Percentiles rank a stretch among this genome's conserved stretches.
Evolutionary conservation across 495 filamentous ascomycete genomes (phyloP).

Genomic region (Aspergillus sparsus): DNA sequence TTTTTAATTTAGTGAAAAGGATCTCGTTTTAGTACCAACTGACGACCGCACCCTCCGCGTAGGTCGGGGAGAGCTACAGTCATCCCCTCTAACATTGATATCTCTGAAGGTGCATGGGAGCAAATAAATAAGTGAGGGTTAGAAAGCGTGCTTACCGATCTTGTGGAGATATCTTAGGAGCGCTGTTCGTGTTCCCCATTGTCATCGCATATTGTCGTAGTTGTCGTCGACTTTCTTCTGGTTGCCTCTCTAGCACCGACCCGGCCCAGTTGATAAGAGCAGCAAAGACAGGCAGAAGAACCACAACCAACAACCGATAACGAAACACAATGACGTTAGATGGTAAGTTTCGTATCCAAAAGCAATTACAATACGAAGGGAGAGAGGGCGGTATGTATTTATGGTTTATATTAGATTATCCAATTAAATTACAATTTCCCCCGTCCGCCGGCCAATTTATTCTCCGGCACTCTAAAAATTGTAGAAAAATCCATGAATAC

Average conservation of each 20-base stretch:
- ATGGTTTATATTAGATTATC: not conserved
- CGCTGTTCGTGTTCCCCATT: slow-evolving; percentile 68
- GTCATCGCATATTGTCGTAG: slow-evolving; percentile 39
- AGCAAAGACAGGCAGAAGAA: not conserved
- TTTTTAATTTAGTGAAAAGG: not conserved
- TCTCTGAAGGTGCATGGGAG: not conserved
- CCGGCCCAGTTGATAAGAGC: not conserved
- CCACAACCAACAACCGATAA: not conserved
- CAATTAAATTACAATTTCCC: not conserved
- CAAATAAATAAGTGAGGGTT: not conserved
- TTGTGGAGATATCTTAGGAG: slow-evolving; percentile 70
- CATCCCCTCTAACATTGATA: not conserved
- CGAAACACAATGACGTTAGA: slow-evolving; percentile 1
- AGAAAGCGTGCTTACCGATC: slow-evolving; percentile 56
- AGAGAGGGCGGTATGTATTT: not conserved
- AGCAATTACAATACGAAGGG: not conserved
- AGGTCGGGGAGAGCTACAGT: too few species aligned
- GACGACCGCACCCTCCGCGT: too few species aligned
- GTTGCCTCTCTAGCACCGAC: not conserved
- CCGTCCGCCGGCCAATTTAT: slow-evolving; percentile 25
- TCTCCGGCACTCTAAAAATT: slow-evolving; percentile 26
- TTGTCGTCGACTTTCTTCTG: slow-evolving; percentile 3
- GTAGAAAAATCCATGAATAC: slow-evolving; percentile 15
- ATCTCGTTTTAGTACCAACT: slow-evolving; percentile 8
- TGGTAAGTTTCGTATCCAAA: not conserved